Evolutionary conservation across 495 filamentous ascomycete genomes (phyloP), one percentile per base, ranked within the genome.

Genomic region (Talaromyces proteolyticus): DNA sequence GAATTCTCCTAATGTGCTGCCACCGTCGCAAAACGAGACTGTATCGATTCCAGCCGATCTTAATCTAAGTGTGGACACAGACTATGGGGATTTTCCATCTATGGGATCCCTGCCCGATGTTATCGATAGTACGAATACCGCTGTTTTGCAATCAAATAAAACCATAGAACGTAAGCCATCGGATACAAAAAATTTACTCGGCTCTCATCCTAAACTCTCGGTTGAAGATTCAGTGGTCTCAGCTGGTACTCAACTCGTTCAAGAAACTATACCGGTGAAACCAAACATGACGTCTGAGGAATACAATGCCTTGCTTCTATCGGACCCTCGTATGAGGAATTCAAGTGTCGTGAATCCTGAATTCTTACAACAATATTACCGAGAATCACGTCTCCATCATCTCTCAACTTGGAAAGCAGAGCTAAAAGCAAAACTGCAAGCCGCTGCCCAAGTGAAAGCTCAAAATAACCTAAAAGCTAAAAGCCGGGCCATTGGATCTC

Each of bases 381-480:
- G 86, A 48, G 89, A 96, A 63, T 96, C 90, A 34, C 84, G 93
- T 5, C 76, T 98, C 14, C 93, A 98, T 66, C 91, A 98, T 59
- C 72, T 98, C 1, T 96, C 93, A 2, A 88, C 84, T 8, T 96
- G 92, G 93, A 97, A 96, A 75, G 86, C 91, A 0, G 86, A 95
- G 39, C 65, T 98, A 10, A 96, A 96, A 63, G 81, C 89, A 10
- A 81, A 87, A 57, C 80, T 97, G 46, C 90, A 94, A 65, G 81
- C 74, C 12, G 71, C 92, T 53, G 80, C 89, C 10, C 77, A 79
- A 2, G 87, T 91, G 50, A 85, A 82, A 56, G 71, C 76, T 2
- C 62, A 75, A 4, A 80, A 79, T 18, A 79, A 80, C 48, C 73
- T 62, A 43, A 40, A 55, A 3, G 64, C 62, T 18, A 64, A 68